Base-by-base conservation (phyloP, 441 rosid genomes). In the Populus hybrid region DNA sequence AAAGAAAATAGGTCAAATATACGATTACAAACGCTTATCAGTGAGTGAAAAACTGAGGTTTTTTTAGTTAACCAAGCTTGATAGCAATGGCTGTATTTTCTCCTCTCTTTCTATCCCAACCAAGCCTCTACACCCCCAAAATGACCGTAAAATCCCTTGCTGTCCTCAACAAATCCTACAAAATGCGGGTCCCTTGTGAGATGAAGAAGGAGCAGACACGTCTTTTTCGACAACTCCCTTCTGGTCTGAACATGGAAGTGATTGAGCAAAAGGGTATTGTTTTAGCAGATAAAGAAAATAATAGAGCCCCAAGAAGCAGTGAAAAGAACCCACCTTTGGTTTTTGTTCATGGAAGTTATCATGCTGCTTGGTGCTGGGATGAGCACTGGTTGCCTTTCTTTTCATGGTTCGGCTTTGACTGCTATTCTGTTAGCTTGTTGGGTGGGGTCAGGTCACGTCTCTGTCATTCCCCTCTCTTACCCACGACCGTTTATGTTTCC, bases 331-430 rank as follows among this genome's bases (percentile, higher is more conserved):
- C 94, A 68, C 89, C 97, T 32, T 82, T 92, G 81, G 90, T 94
- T 42, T 92, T 94, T 82, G 88, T 93, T 46, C 97, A 93, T 80
- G 97, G 97, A 50, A 94, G 97, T 84, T 93, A 93, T 28, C 97
- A 93, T 84, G 28, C 99, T 64, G 94, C 99, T 84, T 90, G 97
- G 99, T 93, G 93, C 81, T 93, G 97, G 97, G 97, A 92, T 84
- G 97, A 90, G 79, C 83, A 89, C 70, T 94, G 99, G 97, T 76
- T 94, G 75, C 92, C 97, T 67, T 92, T 90, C 87, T 93, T 94
- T 80, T 89, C 97, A 57, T 79, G 78, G 81, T 86, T 76, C 75
- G 99, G 97, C 38, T 94, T 84, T 81, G 97, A 92, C 80, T 90
- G 93, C 86, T 93, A 89, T 73, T 97, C 97, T 77, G 46, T 92